Evolutionary conservation across 768 basidiomycete species (phyloP), one percentile per base, ranked within the genome.

Genomic region (Leucogyrophana mollusca): DNA sequence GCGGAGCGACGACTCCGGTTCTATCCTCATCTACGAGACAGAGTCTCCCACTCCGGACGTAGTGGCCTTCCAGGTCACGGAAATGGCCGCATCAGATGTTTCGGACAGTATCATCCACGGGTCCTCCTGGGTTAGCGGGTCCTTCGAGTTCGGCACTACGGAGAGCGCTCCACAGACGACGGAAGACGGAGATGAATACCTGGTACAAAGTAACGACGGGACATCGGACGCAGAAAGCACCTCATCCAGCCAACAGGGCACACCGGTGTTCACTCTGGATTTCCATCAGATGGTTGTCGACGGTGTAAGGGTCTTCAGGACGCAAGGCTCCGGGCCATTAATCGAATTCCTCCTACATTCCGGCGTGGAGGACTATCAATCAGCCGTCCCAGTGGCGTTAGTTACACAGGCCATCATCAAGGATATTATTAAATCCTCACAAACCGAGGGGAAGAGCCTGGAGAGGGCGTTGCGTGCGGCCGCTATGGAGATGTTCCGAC

Each of bases 261-360:
- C 49, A 17, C 43, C 43, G 20, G 40, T 11, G 1, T 44, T 47
- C 9, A 9, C 34, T 8, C 30, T 35, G 16, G 53, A 40, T 6
- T 64, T 64, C 36, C 5, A 47, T 10, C 38, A 38, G 38, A 25
- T 47, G 14, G 39, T 49, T n/a, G 36, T 46, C 11, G 37, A n/a
- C 21, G 32, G 39, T 33, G 40, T 49, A 17, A 27, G 27, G 13
- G 40, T 45, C 11, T 43, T 43, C 18, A 37, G 25, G n/a, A 9
- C 22, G 2, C 18, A 30, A 5, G 51, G 51, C 16, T 22, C 32
- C 4, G 44, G 10, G 8, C 38, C 34, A n/a, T 36, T 55, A 22
- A 25, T 46, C 33, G 11, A 47, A 18, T 39, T 40, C 22, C 11
- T 55, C 17, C 14, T 55, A 20, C n/a, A 34, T 4, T 33, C 20